A percentile compares a stretch with the other conserved stretches of the same genome.
phyloP scores from a whole-genome alignment of 2,329 filamentous ascomycete species.

The Aspergillus sp. region DNA sequence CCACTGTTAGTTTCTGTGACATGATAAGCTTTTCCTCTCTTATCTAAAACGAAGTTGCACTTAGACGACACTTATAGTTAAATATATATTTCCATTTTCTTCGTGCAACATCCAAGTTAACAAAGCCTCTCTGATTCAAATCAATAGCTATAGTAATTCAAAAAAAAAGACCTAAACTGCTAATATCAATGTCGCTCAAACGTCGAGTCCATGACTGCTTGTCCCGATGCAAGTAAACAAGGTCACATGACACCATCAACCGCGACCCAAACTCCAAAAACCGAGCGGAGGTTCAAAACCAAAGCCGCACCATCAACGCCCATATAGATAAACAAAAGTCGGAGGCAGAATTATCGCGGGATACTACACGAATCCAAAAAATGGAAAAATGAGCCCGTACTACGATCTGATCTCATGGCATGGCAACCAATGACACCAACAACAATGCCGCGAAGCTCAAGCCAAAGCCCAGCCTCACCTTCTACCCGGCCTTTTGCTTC shows the following conservation, averaged over 20 bases:
- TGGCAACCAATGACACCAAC: slow-evolving; percentile 5
- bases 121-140: not conserved
- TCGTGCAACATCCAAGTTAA: not conserved
- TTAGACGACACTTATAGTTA: not conserved
- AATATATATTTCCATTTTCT: not conserved
- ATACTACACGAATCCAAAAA: not conserved
- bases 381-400: slow-evolving; percentile 1
- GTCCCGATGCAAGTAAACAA: not conserved
- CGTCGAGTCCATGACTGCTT: too few relatives aligned
- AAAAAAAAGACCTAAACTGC: not conserved
- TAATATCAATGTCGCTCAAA: not conserved
- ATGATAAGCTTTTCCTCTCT: too few relatives aligned
- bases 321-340: not conserved
- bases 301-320: not conserved
- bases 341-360: not conserved
- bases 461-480: slow-evolving; percentile 32
- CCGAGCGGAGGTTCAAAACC: not conserved
- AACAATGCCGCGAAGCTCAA: slow-evolving; percentile 15
- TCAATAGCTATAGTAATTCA: not conserved
- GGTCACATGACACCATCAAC: not conserved
- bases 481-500: slow-evolving; percentile 63
- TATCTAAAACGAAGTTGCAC: too few relatives aligned
- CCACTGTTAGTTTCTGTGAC: too few relatives aligned
- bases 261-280: not conserved
- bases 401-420: not conserved